These are phyloP conservation scores for Cornus kousa DNA, from an alignment of 148 eudicot genomes.

Conservation along the genomic window DNA sequence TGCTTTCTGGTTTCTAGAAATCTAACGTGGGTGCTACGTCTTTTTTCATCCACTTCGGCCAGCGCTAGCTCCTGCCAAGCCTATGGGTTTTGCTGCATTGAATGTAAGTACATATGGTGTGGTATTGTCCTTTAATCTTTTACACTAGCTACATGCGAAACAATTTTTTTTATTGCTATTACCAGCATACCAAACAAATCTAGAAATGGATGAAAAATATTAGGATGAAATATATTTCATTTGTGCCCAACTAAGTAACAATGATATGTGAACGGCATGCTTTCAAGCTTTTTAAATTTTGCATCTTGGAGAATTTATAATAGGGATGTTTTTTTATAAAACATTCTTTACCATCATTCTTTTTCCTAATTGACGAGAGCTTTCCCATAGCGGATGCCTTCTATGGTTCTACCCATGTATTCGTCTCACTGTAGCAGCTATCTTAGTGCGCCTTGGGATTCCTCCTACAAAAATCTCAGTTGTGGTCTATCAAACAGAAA, in stretches of 20 bases:
- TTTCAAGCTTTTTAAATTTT: too few relatives aligned
- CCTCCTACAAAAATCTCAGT: conserved; percentile 61
- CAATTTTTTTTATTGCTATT: not conserved
- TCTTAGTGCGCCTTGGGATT: conserved; percentile 67
- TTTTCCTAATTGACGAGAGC: not conserved
- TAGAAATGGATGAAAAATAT: not conserved
- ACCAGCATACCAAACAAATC: conserved; percentile 1
- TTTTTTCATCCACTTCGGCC: conserved; percentile 63
- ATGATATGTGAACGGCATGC: not conserved
- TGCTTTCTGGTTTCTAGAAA: conserved; percentile 6
- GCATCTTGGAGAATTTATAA: too few relatives aligned
- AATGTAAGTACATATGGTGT: conserved; percentile 39
- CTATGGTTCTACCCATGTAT: not conserved
- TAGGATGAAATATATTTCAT: not conserved
- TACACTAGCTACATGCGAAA: not conserved
- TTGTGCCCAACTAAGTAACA: not conserved
- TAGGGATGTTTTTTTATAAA: not conserved
- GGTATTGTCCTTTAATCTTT: not conserved
- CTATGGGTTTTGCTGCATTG: conserved; percentile 29
- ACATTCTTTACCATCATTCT: not conserved
- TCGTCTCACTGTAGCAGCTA: conserved; percentile 29
- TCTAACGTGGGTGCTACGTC: conserved; percentile 17
- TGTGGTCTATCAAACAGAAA: conserved; percentile 78
- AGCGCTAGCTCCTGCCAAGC: conserved; percentile 66
- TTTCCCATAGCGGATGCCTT: conserved; percentile 16